Percentiles rank a stretch among this genome's conserved stretches.
Conservation (phyloP, 345 rosid genomes). For the Salix arbutifolia region DNA sequence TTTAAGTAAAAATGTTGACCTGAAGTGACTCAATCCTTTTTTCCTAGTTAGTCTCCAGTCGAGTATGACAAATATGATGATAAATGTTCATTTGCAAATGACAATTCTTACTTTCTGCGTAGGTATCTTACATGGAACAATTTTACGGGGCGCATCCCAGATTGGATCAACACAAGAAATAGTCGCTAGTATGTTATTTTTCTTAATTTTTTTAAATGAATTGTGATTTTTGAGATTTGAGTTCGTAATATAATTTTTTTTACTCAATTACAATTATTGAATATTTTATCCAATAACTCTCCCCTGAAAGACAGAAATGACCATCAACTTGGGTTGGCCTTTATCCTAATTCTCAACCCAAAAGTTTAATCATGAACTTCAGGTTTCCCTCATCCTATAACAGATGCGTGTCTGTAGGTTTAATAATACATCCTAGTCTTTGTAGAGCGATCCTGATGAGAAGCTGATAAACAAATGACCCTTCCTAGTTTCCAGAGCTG, state of each 20-base stretch:
- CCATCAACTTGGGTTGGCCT: no score
- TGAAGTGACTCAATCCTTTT: no score
- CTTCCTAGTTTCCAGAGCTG: background rate
- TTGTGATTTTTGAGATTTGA: background rate
- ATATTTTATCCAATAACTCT: no score
- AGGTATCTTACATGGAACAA: slow-evolving; percentile 19
- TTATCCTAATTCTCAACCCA: no score
- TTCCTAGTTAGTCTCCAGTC: no score
- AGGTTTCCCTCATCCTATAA: no score
- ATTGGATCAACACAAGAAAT: slow-evolving; percentile 9
- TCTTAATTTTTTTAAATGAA: background rate
- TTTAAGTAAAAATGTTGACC: no score
- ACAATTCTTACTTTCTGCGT: background rate
- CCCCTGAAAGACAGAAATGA: no score
- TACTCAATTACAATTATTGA: background rate
- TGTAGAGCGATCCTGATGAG: background rate
- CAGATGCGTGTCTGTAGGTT: background rate
- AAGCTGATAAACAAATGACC: background rate
- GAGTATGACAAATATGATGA: no score
- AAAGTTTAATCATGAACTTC: background rate
- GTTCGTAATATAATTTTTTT: background rate
- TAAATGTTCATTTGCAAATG: background rate
- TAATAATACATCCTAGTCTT: background rate
- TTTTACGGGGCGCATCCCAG: slow-evolving; percentile 13
- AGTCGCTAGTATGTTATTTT: slow-evolving; percentile 10